Evolutionary conservation across 208 protist species (phyloP), one percentile per base, ranked within the genome.

Genomic region (Acanthamoeba royreba): DNA sequence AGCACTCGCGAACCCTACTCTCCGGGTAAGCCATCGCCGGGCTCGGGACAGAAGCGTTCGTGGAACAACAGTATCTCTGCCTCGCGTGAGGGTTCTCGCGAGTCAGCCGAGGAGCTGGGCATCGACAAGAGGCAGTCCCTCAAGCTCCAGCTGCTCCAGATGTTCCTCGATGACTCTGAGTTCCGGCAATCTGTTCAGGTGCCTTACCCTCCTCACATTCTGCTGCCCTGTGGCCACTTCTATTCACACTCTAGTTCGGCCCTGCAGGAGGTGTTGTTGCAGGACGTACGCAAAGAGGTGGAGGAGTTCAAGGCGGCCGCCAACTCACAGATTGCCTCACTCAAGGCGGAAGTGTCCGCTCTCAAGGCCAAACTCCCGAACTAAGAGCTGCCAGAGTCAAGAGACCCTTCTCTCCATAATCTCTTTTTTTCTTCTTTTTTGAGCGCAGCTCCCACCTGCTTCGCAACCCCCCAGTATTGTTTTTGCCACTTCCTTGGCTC

Each of bases 131-230:
- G 43, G 77, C 46, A 86, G 77, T 55, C 77, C n/a, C 7, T 55
- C 77, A 86, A 86, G 77, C 46, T 86, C 9, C 77, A 86, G 46
- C 42, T 86, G 28, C 46, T 86, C 4, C 33, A 22, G 8, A 86
- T 86, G 43, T 86, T 86, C 77, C 77, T 86, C 77, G 77, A 86
- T n/a, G 77, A 86, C 46, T 25, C 77, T 28, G 77, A 86, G 35
- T 86, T 86, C 77, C 77, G 77, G 45, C 77, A 86, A 33, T 77
- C 63, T 38, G 63, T 77, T 11, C 63, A 77, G 63, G 63, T 77
- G 4, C 63, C 35, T 77, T 77, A 4, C n/a, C 4, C n/a, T 38
- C 43, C 5, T 35, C 4, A 45, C 4, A n/a, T 38, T 42, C 9
- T 77, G 9, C 4, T 22, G 31, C 13, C n/a, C n/a, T 19, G 49